phyloP scores from a whole-genome alignment of 1,284 basidiomycete genomes.

The Fomes fomentarius region DNA sequence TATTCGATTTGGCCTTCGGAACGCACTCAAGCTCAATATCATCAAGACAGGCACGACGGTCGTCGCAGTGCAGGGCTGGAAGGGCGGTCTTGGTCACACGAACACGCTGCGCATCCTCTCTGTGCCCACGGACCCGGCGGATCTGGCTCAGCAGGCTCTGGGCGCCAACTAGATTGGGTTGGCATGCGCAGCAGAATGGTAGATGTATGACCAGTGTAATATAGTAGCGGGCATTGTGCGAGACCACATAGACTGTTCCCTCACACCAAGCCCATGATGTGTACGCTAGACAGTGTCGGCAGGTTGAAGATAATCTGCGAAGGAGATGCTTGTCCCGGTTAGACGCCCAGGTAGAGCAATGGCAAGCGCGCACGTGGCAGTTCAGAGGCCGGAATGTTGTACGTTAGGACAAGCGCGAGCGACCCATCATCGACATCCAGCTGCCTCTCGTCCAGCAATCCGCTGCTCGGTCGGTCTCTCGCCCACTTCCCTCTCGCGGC shows the following conservation, averaged over 20 bases:
- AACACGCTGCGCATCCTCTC: slow-evolving; percentile 81
- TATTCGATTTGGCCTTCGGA: slow-evolving; percentile 88
- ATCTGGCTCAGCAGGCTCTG: slow-evolving; percentile 80
- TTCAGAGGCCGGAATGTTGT: neutral
- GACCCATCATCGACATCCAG: slow-evolving; percentile 9
- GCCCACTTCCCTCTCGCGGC: slow-evolving; percentile 11
- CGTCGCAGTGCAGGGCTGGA: slow-evolving; percentile 98
- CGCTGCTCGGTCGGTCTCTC: neutral
- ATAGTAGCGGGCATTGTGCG: slow-evolving; percentile 14
- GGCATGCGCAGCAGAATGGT: slow-evolving; percentile 1
- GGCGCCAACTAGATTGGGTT: slow-evolving; percentile 28
- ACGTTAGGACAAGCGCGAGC: neutral
- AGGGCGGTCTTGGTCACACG: slow-evolving; percentile 94
- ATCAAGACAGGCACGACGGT: slow-evolving; percentile 91
- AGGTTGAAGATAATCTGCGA: neutral
- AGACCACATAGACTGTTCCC: slow-evolving; percentile 11
- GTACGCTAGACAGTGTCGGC: neutral
- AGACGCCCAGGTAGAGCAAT: neutral
- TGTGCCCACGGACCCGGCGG: slow-evolving; percentile 86
- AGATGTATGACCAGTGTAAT: slow-evolving; percentile 23
- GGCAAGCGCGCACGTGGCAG: slow-evolving; percentile 5
- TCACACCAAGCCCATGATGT: neutral
- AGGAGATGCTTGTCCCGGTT: neutral
- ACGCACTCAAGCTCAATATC: slow-evolving; percentile 87
- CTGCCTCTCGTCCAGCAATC: no score